Percentiles rank a stretch among this genome's conserved stretches.
Evolutionary conservation across 345 rosid species (phyloP).

Genomic region (Eucalyptus virginea): DNA sequence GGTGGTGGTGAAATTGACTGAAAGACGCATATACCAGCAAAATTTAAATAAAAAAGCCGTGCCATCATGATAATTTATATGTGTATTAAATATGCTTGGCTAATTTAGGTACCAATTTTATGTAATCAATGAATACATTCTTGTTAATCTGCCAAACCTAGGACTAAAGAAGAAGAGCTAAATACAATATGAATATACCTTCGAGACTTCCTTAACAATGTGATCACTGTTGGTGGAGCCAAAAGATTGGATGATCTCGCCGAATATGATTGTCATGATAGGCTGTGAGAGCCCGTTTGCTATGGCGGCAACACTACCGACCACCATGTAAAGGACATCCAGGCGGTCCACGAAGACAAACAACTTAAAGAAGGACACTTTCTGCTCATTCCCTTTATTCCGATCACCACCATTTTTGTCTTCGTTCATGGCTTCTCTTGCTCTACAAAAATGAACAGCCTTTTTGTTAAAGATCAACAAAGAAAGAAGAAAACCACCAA

Average conservation of each 20-base stretch:
- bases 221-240: constrained; percentile 18
- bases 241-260: constrained; percentile 47
- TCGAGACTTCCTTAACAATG: constrained; percentile 27
- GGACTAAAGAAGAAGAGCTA: not conserved
- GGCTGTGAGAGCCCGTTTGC: constrained; percentile 52
- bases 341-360: constrained; percentile 42
- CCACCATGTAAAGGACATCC: constrained; percentile 30
- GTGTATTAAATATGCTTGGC: no score
- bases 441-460: not conserved
- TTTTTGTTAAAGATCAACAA: not conserved
- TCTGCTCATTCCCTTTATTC: not conserved
- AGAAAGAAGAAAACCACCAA: not conserved
- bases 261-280: constrained; percentile 39
- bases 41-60: not conserved
- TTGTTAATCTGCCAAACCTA: not conserved
- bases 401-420: not conserved
- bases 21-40: not conserved
- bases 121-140: not conserved
- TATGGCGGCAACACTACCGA: constrained; percentile 23
- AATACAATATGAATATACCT: constrained; percentile 14
- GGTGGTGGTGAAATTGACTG: not conserved
- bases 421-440: not conserved
- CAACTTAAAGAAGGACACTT: constrained; percentile 42
- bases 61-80: not conserved
- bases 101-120: not conserved